Evolutionary conservation across 1,284 basidiomycete genomes (phyloP), one percentile per base, ranked within the genome.

Genomic region (Boletus semigastroideus): DNA sequence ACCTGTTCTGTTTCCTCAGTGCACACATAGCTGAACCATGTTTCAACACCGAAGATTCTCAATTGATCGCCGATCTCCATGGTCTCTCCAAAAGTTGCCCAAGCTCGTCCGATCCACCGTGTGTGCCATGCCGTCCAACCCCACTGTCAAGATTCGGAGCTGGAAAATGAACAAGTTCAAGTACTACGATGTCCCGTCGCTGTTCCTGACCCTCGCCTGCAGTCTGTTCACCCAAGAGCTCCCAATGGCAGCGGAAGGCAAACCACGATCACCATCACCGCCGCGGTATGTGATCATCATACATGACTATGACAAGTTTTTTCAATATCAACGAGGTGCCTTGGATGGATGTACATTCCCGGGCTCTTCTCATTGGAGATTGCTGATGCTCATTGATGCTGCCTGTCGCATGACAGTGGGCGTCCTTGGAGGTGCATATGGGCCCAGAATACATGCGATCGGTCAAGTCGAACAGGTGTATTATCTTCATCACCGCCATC

Each of bases 161-260:
- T 98, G 94, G 94, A 95, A 92, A 75, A 94, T 97, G 92, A 89
- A 90, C 63, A 94, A 97, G 68, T 90, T 86, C 77, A 91, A 92
- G 68, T 98, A 97, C 72, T 90, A 92, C 55, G 82, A 87, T 42
- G 78, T 92, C 4, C 91, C 92, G 0, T 91, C 89, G 11, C 92
- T 91, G 0, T 96, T 97, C 65, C 94, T 94, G 1, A 96, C 93
- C 0, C 81, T 95, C 20, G 94, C 93, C 0, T 75, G 94, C 17
- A 95, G 95, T 0, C 64, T 98, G 13, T 98, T 97, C 67, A 89
- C 91, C 0, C 67, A 78, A 63, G 67, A 69, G 46, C 65, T 68
- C 17, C 53, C 66, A 28, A 49, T 53, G 8, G 62, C 58, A 1
- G 56, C 56, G 1, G 64, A n/a, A n/a, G n/a, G n/a, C n/a, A n/a